Base-by-base conservation (phyloP, 2,329 filamentous ascomycete species). In the Talaromyces atroroseus region DNA sequence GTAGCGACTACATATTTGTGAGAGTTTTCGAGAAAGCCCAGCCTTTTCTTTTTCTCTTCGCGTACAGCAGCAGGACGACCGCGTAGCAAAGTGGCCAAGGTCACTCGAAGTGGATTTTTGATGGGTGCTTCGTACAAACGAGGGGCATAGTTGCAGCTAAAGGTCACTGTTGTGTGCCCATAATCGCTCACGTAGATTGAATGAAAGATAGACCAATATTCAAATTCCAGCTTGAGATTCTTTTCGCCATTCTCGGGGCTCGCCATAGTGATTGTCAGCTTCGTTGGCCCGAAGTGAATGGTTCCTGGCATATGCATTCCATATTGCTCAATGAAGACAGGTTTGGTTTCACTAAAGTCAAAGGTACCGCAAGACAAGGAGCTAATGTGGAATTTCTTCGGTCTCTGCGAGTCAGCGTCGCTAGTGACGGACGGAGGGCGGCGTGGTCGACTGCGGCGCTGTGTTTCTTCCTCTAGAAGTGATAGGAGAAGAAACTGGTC, bases 291-390 rank as follows among this genome's bases (percentile, higher is more conserved):
- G 61, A 83, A 82, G 54, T 72, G 75, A 38, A 67, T 56, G 12
- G 57, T 60, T 38, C 65, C 65, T 36, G 24, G 34, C n/a, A 34
- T 36, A 11, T 34, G 24, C 36, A 61, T 53, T 42, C 56, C 62
- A 47, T 60, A 61, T 16, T 75, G 61, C 2, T 76, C 66, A 29
- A 54, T 16, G 58, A 80, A 84, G 0, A 68, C 67, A 6, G 83
- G 67, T 2, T 45, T 20, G 5, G 61, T 59, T 0, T 66, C 53
- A 1, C 63, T 51, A 52, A 79, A 82, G 7, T 74, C 65, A 60
- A 78, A 79, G 46, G 79, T 75, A 1, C 82, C 82, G 54, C 78
- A 81, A 7, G 69, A 71, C 29, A 81, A 52, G 11, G 52, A 54
- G 16, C 40, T 58, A 12, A 64, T 61, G 11, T n/a, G 38, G 16